Conservation (phyloP, 495 filamentous ascomycete genomes). For the Penicillium coffeae region DNA sequence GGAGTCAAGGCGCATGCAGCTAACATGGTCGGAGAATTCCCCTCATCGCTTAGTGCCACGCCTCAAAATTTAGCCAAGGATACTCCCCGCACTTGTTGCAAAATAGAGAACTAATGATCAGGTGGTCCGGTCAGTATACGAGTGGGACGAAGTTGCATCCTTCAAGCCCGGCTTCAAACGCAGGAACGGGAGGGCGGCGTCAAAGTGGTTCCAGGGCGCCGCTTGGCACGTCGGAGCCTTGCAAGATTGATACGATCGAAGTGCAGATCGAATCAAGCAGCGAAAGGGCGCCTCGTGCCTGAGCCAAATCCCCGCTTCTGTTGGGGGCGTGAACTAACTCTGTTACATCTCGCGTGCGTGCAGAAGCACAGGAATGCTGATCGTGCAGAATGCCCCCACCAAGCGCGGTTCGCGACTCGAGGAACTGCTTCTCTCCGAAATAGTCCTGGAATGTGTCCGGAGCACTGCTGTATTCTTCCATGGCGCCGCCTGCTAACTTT, state of each 20-base stretch:
- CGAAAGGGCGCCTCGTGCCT: not conserved
- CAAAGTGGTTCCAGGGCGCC: not conserved
- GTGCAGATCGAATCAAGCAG: not conserved
- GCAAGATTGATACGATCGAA: not conserved
- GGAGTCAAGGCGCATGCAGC: not conserved
- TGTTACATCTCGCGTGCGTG: slow-evolving; percentile 10
- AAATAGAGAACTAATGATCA: no score
- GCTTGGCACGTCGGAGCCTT: not conserved
- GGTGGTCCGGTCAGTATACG: no score
- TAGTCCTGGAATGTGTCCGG: no score
- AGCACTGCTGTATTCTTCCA: no score
- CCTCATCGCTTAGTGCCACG: not conserved
- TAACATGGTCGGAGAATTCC: not conserved
- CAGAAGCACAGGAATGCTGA: slow-evolving; percentile 21
- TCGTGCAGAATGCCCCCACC: slow-evolving; percentile 12
- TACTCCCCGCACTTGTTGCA: not conserved
- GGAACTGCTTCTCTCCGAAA: no score
- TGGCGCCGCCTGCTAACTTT: no score
- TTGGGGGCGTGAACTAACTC: slow-evolving; percentile 1
- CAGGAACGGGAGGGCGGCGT: not conserved
- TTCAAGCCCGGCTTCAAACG: not conserved
- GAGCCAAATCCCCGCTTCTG: not conserved
- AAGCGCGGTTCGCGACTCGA: no score
- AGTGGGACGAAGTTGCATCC: not conserved
- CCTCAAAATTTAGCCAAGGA: no score